Base-by-base conservation (phyloP, 768 basidiomycete species). In the Tricholoma saponaceum region DNA sequence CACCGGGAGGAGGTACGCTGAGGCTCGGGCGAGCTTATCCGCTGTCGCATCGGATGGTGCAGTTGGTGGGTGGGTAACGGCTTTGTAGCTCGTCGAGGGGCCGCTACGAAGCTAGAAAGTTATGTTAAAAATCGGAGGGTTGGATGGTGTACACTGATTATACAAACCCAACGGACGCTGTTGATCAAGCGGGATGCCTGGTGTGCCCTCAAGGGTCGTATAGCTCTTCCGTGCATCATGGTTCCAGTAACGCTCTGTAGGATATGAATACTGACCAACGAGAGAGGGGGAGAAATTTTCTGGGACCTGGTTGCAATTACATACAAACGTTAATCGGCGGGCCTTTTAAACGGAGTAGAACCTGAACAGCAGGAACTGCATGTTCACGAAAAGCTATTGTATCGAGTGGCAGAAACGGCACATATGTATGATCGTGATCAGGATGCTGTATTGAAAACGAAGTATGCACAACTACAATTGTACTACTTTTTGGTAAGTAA, bases 1-100 rank as follows among this genome's bases (percentile, higher is more conserved):
- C 18, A 98, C 95, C 26, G 92, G 90, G 39, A 98, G 85, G 26
- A 94, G 70, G 70, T 90, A 93, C 56, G 74, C 67, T 35, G 74
- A 71, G 13, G 72, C 73, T 30, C 71, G 72, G 28, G 68, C 62
- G 35, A 81, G 66, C 33, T 68, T 66, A 20, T 68, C 64, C 54
- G 69, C 60, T 0, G 80, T 77, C 1, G 63, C 58, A 10, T 67
- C 59, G 8, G 73, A 72, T 5, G 72, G 62, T 0, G 71, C 52
- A 18, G 66, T 57, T 25, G 62, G 6, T 14, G 58, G 16, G 57
- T 78, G 74, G 1, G 74, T 77, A 33, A 72, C 67, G 14, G 59
- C 56, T 54, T 69, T 58, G 64, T 78, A 78, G 28, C 69, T 67
- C 49, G 71, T 76, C 39, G 71, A 77, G 14, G 79, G 78, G 6